Conservation (phyloP, 2,329 filamentous ascomycete genomes). For the Thielaviopsis populi region DNA sequence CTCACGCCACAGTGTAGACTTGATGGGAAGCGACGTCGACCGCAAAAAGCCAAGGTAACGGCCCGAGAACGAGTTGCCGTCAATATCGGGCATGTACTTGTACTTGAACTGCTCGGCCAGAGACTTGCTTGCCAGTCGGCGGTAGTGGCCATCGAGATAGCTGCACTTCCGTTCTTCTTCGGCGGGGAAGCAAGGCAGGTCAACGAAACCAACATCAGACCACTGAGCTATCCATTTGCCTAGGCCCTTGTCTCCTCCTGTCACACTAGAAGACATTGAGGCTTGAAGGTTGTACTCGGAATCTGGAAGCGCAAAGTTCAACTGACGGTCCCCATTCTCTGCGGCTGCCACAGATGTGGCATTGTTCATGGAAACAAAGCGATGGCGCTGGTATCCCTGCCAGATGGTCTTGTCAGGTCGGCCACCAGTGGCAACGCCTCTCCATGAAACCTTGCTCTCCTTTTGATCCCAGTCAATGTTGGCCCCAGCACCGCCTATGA, state of each 20-base stretch:
- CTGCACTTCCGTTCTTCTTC: constrained; percentile 47
- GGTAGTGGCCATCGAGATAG: constrained; percentile 72
- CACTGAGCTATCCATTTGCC: constrained; percentile 35
- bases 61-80: constrained; percentile 58
- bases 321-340: constrained; percentile 30
- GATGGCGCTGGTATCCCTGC: constrained; percentile 59
- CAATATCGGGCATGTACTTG: constrained; percentile 63
- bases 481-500: constrained; percentile 40
- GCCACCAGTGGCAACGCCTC: constrained; percentile 52
- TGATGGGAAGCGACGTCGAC: constrained; percentile 57
- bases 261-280: not conserved
- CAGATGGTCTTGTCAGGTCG: constrained; percentile 46
- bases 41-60: constrained; percentile 54
- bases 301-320: constrained; percentile 41
- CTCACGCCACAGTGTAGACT: constrained; percentile 62
- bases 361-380: constrained; percentile 61
- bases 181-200: constrained; percentile 37
- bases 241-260: constrained; percentile 29
- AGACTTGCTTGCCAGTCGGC: constrained; percentile 38
- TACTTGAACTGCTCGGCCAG: constrained; percentile 36
- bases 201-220: constrained; percentile 38
- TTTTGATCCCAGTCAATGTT: constrained; percentile 45
- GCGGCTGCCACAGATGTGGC: constrained; percentile 39
- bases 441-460: constrained; percentile 41
- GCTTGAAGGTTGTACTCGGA: constrained; percentile 30